Evolutionary conservation across 805 yeast genomes (phyloP).

Genomic region (Ogataea methanolica): DNA sequence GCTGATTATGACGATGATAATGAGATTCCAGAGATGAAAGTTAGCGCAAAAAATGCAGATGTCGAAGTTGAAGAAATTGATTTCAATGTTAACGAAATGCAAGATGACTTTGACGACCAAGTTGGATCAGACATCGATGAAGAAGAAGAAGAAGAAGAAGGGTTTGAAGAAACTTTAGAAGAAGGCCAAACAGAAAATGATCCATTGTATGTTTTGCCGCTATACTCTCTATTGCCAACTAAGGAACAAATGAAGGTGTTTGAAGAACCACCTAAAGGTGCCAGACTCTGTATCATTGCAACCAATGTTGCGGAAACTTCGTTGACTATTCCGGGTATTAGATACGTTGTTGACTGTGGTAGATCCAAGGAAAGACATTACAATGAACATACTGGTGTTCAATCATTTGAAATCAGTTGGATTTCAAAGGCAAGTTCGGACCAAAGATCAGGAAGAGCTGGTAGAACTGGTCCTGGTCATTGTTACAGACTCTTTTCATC

Average conservation of each 20-base stretch:
- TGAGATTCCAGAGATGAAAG: slow-evolving; percentile 40
- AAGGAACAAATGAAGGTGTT: slow-evolving; percentile 92
- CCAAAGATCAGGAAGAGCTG: slow-evolving; percentile 96
- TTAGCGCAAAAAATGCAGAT: slow-evolving; percentile 57
- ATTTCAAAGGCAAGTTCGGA: slow-evolving; percentile 92
- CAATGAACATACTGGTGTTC: slow-evolving; percentile 83
- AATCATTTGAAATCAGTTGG: slow-evolving; percentile 89
- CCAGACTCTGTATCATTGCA: slow-evolving; percentile 87
- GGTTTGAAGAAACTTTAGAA: slow-evolving; percentile 67
- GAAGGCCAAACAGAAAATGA: slow-evolving; percentile 67
- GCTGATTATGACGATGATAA: slow-evolving; percentile 25
- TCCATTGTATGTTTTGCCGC: slow-evolving; percentile 86
- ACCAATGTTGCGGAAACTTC: slow-evolving; percentile 98
- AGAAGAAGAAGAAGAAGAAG: slow-evolving; percentile 55
- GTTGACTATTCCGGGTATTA: slow-evolving; percentile 89
- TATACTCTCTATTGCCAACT: slow-evolving; percentile 91
- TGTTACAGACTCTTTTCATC: slow-evolving; percentile 90
- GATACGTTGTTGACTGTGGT: slow-evolving; percentile 95
- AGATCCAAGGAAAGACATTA: slow-evolving; percentile 83
- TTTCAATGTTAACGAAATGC: slow-evolving; percentile 39
- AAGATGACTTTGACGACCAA: slow-evolving; percentile 37
- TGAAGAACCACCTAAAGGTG: slow-evolving; percentile 76
- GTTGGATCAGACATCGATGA: slow-evolving; percentile 47
- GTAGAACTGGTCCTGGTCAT: slow-evolving; percentile 98
- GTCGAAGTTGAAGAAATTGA: slow-evolving; percentile 88